Evolutionary conservation across 2,329 filamentous ascomycete species (phyloP).

Genomic region (Xylaria sp.): DNA sequence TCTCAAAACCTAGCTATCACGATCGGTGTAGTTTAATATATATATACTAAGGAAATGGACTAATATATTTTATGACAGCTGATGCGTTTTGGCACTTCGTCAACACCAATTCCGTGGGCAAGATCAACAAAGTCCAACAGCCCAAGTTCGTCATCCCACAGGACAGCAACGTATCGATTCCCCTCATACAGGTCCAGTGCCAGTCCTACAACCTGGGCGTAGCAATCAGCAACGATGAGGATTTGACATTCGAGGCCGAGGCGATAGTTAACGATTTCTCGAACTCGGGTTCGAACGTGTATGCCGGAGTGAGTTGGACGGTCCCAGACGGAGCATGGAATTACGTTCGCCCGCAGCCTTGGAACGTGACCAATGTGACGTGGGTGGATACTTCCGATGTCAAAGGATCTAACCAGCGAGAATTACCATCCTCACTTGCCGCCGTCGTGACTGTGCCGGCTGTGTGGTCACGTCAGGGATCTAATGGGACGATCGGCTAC

Average conservation of each 20-base stretch:
- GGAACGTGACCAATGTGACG: background rate
- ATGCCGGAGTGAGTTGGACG: background rate
- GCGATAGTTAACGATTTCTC: slow-evolving; percentile 16
- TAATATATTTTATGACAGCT: no score
- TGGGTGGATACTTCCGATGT: slow-evolving; percentile 14
- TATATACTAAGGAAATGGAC: no score
- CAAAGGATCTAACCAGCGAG: background rate
- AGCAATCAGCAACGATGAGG: background rate
- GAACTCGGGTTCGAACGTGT: background rate
- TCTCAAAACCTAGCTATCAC: no score
- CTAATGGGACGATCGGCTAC: background rate
- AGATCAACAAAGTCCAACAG: slow-evolving; percentile 1
- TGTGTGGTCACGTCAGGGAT: background rate
- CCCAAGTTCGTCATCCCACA: background rate
- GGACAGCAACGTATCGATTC: background rate
- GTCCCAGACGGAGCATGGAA: slow-evolving; percentile 15
- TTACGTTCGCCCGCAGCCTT: background rate
- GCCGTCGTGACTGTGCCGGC: slow-evolving; percentile 13
- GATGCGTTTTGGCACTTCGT: slow-evolving; percentile 25
- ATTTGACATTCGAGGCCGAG: slow-evolving; percentile 11
- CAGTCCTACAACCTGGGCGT: background rate
- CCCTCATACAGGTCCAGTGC: slow-evolving; percentile 21
- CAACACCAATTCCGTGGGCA: slow-evolving; percentile 4
- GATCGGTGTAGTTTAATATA: no score
- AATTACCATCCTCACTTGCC: slow-evolving; percentile 9